These are phyloP conservation scores for Calocera cornea DNA, from an alignment of 768 basidiomycete species.

Conservation along the genomic window DNA sequence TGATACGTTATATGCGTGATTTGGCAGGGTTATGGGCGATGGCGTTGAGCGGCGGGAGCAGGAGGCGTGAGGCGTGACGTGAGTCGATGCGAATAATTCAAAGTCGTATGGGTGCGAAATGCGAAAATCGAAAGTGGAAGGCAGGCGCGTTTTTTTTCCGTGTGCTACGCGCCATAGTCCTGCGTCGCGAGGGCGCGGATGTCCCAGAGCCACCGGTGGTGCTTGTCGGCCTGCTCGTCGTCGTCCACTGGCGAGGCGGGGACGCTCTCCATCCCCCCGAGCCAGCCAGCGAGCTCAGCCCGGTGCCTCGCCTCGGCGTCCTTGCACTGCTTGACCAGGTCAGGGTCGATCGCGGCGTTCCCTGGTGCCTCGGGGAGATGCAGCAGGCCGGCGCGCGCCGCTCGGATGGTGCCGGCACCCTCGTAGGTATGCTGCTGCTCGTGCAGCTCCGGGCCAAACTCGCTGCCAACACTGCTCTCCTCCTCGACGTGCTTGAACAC, in stretches of 20 bases:
- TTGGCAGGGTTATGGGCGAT: not conserved
- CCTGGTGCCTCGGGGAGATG: not conserved
- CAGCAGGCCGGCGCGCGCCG: not conserved
- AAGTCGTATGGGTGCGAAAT: not conserved
- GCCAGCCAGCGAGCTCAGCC: slow-evolving; percentile 74
- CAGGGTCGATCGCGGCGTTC: slow-evolving; percentile 40
- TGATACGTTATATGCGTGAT: not conserved
- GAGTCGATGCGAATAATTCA: not conserved
- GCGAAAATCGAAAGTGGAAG: not conserved
- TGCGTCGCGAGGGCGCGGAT: slow-evolving; percentile 81
- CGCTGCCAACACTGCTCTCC: slow-evolving; percentile 29
- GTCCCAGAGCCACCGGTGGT: slow-evolving; percentile 59
- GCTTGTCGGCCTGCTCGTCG: slow-evolving; percentile 30
- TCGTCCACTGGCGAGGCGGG: slow-evolving; percentile 8
- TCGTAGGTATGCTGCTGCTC: slow-evolving; percentile 6
- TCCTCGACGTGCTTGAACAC: slow-evolving; percentile 89
- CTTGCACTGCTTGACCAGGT: slow-evolving; percentile 56
- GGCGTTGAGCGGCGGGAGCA: not conserved
- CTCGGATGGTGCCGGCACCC: not conserved
- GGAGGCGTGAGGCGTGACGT: not conserved
- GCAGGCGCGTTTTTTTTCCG: not conserved
- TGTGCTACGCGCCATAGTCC: not conserved
- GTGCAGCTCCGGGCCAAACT: not conserved
- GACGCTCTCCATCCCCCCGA: not conserved
- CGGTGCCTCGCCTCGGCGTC: slow-evolving; percentile 72